Percentiles rank a stretch among this genome's conserved stretches.
Evolutionary conservation across 306 rosid genomes (phyloP).

Genomic region (Cajanus cajan): DNA sequence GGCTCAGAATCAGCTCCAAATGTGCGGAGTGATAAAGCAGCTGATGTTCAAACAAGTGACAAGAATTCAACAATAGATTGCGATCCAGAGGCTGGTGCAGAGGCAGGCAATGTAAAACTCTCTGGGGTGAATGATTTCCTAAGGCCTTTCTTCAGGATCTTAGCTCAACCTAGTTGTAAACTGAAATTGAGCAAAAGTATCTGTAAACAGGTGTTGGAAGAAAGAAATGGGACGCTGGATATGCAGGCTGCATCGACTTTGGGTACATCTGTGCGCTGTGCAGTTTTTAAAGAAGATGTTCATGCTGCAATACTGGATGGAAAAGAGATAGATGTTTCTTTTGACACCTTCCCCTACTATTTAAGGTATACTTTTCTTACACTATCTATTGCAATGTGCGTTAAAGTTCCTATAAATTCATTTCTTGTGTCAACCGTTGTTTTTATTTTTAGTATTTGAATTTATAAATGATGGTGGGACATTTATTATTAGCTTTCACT

Average conservation of each 20-base stretch:
- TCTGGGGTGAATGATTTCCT: constrained; percentile 96
- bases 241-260: constrained; percentile 62
- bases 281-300: constrained; percentile 71
- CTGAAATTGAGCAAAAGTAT: constrained; percentile 94
- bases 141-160: constrained; percentile 91
- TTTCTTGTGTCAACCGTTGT: background rate
- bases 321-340: constrained; percentile 62
- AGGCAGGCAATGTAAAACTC: constrained; percentile 95
- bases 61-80: constrained; percentile 59
- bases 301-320: constrained; percentile 75
- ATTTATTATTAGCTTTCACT: constrained; percentile 28
- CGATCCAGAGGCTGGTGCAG: constrained; percentile 61
- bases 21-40: constrained; percentile 58
- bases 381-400: background rate
- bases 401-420: background rate
- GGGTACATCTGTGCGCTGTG: constrained; percentile 74
- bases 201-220: constrained; percentile 96
- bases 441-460: constrained; percentile 1
- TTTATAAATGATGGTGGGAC: constrained; percentile 53
- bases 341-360: constrained; percentile 80
- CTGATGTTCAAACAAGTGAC: constrained; percentile 49
- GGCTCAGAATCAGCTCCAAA: constrained; percentile 63
- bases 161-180: constrained; percentile 83
- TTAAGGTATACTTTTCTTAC: constrained; percentile 55
- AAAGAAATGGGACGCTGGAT: constrained; percentile 76